Base-by-base conservation (phyloP, 257 asterid species). In the Ajuga chamaepitys region DNA sequence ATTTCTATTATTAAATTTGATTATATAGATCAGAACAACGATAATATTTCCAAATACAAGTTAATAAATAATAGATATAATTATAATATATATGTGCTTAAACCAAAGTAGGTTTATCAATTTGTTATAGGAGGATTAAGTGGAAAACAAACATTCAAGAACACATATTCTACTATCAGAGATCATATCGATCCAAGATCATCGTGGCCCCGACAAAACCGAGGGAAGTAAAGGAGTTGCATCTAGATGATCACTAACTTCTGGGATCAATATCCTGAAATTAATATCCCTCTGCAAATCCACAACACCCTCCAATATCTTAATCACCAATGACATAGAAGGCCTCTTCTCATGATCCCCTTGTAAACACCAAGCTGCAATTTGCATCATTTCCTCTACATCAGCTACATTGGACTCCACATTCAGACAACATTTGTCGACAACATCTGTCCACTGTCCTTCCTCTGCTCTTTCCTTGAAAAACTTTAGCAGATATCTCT, bases 351-450 rank as follows among this genome's bases (percentile, higher is more conserved):
- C 47, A 24, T 75, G 7, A 30, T 51, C 52, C 28, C 68, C 25
- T 3, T 70, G 75, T 12, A 70, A n/a, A 10, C 75, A 75, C 75
- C 72, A 75, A 13, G 72, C 79, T 1, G 75, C 61, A 38, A 68
- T 32, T 17, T 68, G 50, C 65, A 59, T 37, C 65, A 59, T 21
- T 38, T 38, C 24, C 12, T 37, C 40, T 0, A 60, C 5, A 38
- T 69, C 59, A 37, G 17, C 68, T 25, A 3, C 72, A 38, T 69
- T 41, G 2, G 4, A 21, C 54, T 67, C 66, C 65, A 18, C 62
- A 16, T 58, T 59, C 28, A 17, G 14, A 1, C 64, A 35, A 7
- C 32, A 35, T 24, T 64, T 56, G 25, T 62, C 68, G 0, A n/a
- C 16, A 4, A 74, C 34, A 55, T 74, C 74, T 0, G 54, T 22